Percentiles rank a stretch among this genome's conserved stretches.
Evolutionary conservation across 2,329 filamentous ascomycete genomes (phyloP).

Genomic region (Pezicula neosporulosa): DNA sequence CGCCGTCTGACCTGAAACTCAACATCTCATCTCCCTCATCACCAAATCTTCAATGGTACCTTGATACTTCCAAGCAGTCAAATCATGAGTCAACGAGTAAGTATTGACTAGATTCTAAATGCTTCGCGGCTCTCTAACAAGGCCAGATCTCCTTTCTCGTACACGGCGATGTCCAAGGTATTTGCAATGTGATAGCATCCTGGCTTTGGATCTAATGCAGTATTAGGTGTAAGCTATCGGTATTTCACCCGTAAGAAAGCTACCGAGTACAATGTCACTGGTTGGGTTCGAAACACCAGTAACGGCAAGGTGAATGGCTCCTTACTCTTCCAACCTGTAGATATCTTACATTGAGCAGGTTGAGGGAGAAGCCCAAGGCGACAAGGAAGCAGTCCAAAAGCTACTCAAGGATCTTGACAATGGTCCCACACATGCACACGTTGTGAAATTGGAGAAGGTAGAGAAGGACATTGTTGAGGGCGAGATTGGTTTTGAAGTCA

Average conservation of each 20-base stretch:
- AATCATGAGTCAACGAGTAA: conserved; percentile 34
- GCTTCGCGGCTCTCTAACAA: neutral
- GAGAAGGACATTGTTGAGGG: conserved; percentile 62
- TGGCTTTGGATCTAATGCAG: neutral
- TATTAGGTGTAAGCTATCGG: conserved; percentile 26
- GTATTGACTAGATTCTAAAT: neutral
- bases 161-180: conserved; percentile 70
- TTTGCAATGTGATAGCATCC: no score
- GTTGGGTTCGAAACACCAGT: conserved; percentile 59
- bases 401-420: conserved; percentile 73
- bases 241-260: conserved; percentile 54
- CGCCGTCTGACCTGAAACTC: no score
- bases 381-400: conserved; percentile 57
- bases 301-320: conserved; percentile 45
- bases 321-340: neutral
- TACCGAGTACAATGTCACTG: conserved; percentile 46
- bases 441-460: conserved; percentile 70
- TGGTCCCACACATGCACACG: conserved; percentile 69
- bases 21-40: no score
- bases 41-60: no score
- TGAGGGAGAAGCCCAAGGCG: conserved; percentile 83
- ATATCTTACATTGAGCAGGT: conserved; percentile 51
- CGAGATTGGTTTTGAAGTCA: conserved; percentile 63
- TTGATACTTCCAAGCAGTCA: neutral
- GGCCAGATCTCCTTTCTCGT: conserved; percentile 58